Evolutionary conservation across 129 eudicot species (phyloP).

Genomic region (Kitagawia praeruptora): DNA sequence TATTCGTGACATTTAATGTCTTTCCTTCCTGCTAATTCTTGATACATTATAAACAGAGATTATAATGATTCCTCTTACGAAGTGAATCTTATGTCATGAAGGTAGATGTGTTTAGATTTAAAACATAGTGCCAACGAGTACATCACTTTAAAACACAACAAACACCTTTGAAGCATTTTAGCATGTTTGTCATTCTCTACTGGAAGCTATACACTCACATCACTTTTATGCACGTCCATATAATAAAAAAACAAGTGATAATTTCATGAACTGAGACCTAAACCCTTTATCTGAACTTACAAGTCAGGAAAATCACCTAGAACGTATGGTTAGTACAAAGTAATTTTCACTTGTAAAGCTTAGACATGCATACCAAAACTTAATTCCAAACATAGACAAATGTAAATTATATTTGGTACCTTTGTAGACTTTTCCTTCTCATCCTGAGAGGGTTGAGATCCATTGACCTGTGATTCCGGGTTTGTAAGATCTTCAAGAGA

Average conservation of each 20-base stretch:
- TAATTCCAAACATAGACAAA: background rate
- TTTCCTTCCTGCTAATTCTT: background rate
- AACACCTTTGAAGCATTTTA: background rate
- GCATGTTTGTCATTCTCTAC: background rate
- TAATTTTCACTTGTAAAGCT: background rate
- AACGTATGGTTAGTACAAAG: background rate
- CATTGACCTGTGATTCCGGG: conserved; percentile 41
- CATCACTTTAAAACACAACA: background rate
- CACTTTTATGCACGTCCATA: background rate
- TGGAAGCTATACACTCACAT: background rate
- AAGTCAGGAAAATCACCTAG: background rate
- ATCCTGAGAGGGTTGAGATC: conserved; percentile 33
- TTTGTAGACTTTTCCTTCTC: conserved; percentile 62
- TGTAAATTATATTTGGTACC: conserved; percentile 30
- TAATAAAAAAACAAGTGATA: background rate
- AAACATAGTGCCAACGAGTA: background rate
- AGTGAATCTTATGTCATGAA: background rate
- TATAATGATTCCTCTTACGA: background rate
- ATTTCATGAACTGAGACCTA: background rate
- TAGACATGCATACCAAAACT: background rate
- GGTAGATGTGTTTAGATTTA: background rate
- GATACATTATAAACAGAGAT: background rate
- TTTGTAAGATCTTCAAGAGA: conserved; percentile 69
- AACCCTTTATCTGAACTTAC: background rate
- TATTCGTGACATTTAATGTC: background rate